A percentile compares a stretch with the other conserved stretches of the same genome.
Evolutionary conservation across 495 filamentous ascomycete species (phyloP).

Genomic region (Annulohypoxylon stygium): DNA sequence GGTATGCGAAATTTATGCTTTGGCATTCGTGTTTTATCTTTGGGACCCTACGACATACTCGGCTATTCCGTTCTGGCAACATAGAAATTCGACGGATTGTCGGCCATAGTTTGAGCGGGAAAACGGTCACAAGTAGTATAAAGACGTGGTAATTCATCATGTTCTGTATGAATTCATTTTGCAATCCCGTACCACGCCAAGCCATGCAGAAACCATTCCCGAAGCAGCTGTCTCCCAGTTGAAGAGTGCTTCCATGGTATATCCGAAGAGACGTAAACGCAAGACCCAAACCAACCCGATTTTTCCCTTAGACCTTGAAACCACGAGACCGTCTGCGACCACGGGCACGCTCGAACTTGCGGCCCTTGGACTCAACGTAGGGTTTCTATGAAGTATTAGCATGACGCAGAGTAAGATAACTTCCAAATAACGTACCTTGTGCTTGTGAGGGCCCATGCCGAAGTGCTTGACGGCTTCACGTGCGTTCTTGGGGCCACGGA

Average conservation of each 20-base stretch:
- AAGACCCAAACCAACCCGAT: constrained; percentile 49
- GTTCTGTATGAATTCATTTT: constrained; percentile 51
- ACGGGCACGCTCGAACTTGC: constrained; percentile 99
- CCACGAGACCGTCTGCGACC: constrained; percentile 94
- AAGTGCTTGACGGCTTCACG: constrained; percentile 99
- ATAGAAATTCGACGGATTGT: background rate
- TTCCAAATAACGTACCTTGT: constrained; percentile 77
- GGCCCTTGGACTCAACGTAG: constrained; percentile 95
- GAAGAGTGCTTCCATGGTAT: constrained; percentile 46
- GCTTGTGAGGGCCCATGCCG: constrained; percentile 94
- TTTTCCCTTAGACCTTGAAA: constrained; percentile 92
- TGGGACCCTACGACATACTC: background rate
- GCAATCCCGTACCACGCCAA: constrained; percentile 55
- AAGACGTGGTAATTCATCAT: constrained; percentile 46
- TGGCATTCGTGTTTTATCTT: background rate
- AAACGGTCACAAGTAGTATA: constrained; percentile 1
- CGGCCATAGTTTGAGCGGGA: background rate
- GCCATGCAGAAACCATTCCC: constrained; percentile 52
- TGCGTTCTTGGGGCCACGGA: constrained; percentile 96
- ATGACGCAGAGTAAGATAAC: background rate
- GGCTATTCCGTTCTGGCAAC: background rate
- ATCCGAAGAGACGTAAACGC: constrained; percentile 50
- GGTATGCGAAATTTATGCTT: background rate
- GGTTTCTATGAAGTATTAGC: constrained; percentile 75
- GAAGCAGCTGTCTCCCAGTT: constrained; percentile 45